A percentile compares a stretch with the other conserved stretches of the same genome.
These are phyloP conservation scores for Candida railenensis DNA, from an alignment of 805 yeast genomes.

Conservation along the genomic window DNA sequence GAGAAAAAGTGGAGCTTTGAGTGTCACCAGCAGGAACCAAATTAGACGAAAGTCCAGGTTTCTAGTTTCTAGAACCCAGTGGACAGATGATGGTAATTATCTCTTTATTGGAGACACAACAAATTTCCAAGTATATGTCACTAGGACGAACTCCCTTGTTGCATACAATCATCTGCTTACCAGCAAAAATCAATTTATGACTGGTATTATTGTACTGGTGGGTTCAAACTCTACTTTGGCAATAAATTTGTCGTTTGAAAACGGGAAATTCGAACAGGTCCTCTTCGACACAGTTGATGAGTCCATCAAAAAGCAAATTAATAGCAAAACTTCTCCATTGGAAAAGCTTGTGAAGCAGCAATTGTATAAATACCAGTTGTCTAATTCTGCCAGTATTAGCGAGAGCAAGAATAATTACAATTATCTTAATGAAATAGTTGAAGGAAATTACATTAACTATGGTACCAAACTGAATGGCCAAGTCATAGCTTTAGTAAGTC, in stretches of 20 bases:
- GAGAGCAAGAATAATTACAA: constrained; percentile 9
- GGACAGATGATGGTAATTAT: neutral
- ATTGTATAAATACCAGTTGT: constrained; percentile 20
- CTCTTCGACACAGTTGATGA: neutral
- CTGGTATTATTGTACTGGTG: neutral
- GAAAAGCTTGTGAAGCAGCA: constrained; percentile 18
- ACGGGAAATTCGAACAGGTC: neutral
- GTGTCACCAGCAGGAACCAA: neutral
- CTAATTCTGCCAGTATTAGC: constrained; percentile 11
- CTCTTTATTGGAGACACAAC: neutral
- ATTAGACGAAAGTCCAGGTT: neutral
- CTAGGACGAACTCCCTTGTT: neutral
- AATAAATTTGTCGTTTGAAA: neutral
- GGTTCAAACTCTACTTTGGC: neutral
- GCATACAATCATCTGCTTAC: neutral
- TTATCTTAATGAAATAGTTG: constrained; percentile 20
- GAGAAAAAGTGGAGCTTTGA: neutral
- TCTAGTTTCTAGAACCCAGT: neutral
- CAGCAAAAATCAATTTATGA: neutral
- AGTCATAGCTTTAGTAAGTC: constrained; percentile 21
- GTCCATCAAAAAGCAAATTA: neutral
- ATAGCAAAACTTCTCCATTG: constrained; percentile 8
- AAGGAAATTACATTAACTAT: constrained; percentile 26
- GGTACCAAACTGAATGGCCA: constrained; percentile 21
- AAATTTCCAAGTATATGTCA: neutral